These are phyloP conservation scores for Aegle marmelos DNA, from an alignment of 345 rosid genomes.

Conservation along the genomic window DNA sequence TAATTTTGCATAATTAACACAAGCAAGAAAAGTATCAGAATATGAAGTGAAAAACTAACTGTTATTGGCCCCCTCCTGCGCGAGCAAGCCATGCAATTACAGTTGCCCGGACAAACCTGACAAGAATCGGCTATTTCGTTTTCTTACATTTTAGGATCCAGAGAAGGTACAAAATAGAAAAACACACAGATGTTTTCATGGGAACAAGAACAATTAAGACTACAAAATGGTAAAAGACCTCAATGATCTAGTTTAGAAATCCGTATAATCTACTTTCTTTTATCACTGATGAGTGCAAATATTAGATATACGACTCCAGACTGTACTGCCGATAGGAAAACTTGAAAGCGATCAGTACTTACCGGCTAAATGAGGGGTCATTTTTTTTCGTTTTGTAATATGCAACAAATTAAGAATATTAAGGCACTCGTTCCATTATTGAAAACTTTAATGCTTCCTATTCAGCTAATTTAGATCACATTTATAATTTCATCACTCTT, in stretches of 20 bases:
- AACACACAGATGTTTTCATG: neutral
- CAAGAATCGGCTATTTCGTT: slow-evolving; percentile 41
- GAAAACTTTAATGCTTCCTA: neutral
- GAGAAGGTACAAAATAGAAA: neutral
- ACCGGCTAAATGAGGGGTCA: neutral
- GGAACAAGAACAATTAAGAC: neutral
- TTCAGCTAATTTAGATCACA: neutral
- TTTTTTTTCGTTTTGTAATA: neutral
- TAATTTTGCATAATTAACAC: neutral
- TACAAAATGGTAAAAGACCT: neutral
- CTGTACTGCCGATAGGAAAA: neutral
- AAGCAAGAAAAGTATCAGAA: neutral
- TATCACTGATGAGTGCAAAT: neutral
- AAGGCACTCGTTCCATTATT: neutral
- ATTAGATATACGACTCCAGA: neutral
- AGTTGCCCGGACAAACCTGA: slow-evolving; percentile 47
- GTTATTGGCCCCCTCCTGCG: slow-evolving; percentile 27
- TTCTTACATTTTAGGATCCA: slow-evolving; percentile 47
- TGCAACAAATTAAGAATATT: neutral
- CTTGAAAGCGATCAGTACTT: neutral
- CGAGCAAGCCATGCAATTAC: slow-evolving; percentile 68
- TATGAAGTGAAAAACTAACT: slow-evolving; percentile 26
- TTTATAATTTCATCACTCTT: too few species aligned
- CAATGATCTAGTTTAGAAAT: neutral
- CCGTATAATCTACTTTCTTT: neutral